phyloP scores from a whole-genome alignment of 805 yeast genomes.

The Yarrowia porcina region DNA sequence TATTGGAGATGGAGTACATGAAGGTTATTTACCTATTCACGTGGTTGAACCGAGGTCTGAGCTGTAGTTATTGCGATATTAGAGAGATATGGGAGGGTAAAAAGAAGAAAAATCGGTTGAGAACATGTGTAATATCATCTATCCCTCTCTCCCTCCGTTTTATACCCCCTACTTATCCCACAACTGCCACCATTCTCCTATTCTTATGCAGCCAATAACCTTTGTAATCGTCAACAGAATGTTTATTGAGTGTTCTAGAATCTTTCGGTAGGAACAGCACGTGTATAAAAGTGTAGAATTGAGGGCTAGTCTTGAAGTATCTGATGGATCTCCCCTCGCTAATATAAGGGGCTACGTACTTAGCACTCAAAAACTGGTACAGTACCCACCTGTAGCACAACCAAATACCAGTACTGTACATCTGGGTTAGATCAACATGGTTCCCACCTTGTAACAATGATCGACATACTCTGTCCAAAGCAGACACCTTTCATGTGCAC shows the following conservation, averaged over 20 bases:
- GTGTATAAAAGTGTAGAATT: background rate
- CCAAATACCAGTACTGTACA: too few relatives aligned
- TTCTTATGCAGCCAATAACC: background rate
- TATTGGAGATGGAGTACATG: slow-evolving; percentile 3
- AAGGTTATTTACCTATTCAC: slow-evolving; percentile 2
- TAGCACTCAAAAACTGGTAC: too few relatives aligned
- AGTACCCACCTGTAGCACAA: too few relatives aligned
- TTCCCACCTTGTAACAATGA: background rate
- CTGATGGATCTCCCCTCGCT: too few relatives aligned
- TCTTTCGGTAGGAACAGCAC: background rate
- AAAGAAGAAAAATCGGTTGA: background rate
- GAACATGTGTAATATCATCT: too few relatives aligned
- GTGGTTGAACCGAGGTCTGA: too few relatives aligned
- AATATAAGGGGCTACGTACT: too few relatives aligned
- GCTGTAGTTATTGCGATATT: background rate
- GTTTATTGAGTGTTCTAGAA: slow-evolving; percentile 4
- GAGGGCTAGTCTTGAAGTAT: too few relatives aligned
- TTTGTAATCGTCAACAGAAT: slow-evolving; percentile 4
- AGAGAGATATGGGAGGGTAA: background rate
- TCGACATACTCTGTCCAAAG: too few relatives aligned
- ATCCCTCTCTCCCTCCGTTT: background rate
- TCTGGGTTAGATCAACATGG: too few relatives aligned
- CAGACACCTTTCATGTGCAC: background rate
- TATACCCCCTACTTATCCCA: background rate
- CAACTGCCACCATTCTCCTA: background rate